phyloP scores from a whole-genome alignment of 257 asterid genomes.

The Solanum virginianum region DNA sequence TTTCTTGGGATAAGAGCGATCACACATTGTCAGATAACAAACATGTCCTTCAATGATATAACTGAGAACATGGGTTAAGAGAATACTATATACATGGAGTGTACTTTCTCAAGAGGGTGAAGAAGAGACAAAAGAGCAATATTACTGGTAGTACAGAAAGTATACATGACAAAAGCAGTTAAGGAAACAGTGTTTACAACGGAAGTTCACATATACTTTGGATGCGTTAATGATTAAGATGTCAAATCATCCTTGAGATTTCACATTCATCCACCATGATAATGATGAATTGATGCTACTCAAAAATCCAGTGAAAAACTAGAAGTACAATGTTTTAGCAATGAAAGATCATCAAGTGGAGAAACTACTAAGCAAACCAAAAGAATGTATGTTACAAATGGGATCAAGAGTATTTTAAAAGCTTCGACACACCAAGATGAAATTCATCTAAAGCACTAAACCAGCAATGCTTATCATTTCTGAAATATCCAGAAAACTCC shows the following conservation, averaged over 20 bases:
- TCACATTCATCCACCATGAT: neutral
- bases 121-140: neutral
- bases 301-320: neutral
- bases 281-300: neutral
- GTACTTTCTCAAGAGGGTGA: neutral
- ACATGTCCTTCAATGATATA: constrained; percentile 89
- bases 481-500: neutral
- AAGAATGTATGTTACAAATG: neutral
- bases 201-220: neutral
- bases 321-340: neutral
- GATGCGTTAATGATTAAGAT: neutral
- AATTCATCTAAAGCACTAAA: neutral
- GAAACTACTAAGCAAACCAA: neutral
- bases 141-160: neutral
- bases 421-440: neutral
- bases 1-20: constrained; percentile 92
- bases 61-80: constrained; percentile 54
- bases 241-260: neutral
- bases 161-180: neutral
- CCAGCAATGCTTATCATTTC: neutral
- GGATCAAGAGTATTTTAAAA: neutral
- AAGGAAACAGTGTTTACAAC: neutral
- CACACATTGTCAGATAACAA: constrained; percentile 96
- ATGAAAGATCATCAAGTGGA: neutral
- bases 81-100: neutral